Base-by-base conservation (phyloP, 2,329 filamentous ascomycete genomes). In the Xylariaceae sp. region DNA sequence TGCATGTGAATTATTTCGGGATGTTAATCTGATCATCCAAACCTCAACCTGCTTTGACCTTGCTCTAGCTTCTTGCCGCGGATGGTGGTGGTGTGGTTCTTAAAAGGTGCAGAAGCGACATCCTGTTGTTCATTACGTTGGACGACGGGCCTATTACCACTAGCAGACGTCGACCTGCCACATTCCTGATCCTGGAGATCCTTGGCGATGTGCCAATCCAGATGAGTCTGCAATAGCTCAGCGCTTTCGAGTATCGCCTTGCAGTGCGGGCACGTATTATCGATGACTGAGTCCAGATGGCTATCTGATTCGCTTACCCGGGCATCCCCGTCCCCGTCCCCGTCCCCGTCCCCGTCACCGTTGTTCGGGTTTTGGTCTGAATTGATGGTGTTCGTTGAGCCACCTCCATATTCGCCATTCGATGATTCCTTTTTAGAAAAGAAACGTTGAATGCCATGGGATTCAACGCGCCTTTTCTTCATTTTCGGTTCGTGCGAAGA, bases 201-300 rank as follows among this genome's bases (percentile, higher is more conserved):
- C 72, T 88, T 89, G 45, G 94, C 94, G 72, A 96, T 87, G 72
- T 99, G 94, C 86, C 91, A 97, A 70, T 99, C 94, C 51, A 86
- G 78, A 70, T 99, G 94, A 71, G 88, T 91, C 61, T 85, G 80
- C 46, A 84, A 67, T 62, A 80, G 79, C 53, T 86, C 81, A 30
- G 74, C 67, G 40, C 77, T 74, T 9, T 78, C 75, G 35, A 94
- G 74, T n/a, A 69, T 67, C 64, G 80, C 77, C 56, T 80, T 77
- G 70, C 91, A 96, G 59, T 83, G 82, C 48, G 75, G 68, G 70
- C 90, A 95, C 41, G 70, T 64, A 63, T 76, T 72, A 43, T 72
- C 66, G 39, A 65, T 68, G 59, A 71, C 69, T 64, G 68, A 65
- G 51, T 61, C 60, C 62, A 72, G 70, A 47, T 70, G 62, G 48